Conservation (phyloP, 257 asterid species). For the Prunella vulgaris region DNA sequence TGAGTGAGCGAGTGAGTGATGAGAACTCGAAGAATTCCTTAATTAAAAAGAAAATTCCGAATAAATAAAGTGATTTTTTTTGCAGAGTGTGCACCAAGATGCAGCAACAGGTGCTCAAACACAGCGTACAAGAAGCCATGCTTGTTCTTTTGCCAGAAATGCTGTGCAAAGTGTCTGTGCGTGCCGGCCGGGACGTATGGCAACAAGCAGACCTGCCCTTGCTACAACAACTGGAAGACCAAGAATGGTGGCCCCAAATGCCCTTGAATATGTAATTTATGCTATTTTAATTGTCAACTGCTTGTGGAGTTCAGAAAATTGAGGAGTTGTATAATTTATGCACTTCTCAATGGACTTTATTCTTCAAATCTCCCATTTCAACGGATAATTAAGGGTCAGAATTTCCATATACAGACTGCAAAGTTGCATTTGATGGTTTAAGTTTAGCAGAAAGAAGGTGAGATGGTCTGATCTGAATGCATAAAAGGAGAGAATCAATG, state of each 20-base stretch:
- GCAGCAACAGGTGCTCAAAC: conserved; percentile 49
- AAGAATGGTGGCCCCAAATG: conserved; percentile 66
- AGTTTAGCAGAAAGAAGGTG: no score
- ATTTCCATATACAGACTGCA: no score
- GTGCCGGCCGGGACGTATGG: conserved; percentile 71
- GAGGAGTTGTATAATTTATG: no score
- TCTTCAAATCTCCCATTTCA: no score
- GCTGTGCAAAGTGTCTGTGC: conserved; percentile 57
- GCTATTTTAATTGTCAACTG: no score
- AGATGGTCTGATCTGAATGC: neutral
- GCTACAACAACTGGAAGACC: conserved; percentile 78
- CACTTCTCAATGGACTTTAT: no score
- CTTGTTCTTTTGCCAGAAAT: conserved; percentile 60
- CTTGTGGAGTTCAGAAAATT: no score
- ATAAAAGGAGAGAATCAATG: neutral
- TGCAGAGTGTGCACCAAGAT: conserved; percentile 52
- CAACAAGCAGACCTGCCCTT: conserved; percentile 67
- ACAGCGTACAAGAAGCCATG: conserved; percentile 70
- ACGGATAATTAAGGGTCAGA: no score
- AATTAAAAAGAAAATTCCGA: neutral
- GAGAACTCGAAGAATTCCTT: neutral
- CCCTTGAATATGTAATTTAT: conserved; percentile 27
- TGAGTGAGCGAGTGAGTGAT: no score
- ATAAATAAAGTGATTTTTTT: neutral
- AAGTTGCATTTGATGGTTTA: no score